A percentile compares a stretch with the other conserved stretches of the same genome.
Conservation (phyloP, 352 stramenopile species). For the Vaucheria bursata region DNA sequence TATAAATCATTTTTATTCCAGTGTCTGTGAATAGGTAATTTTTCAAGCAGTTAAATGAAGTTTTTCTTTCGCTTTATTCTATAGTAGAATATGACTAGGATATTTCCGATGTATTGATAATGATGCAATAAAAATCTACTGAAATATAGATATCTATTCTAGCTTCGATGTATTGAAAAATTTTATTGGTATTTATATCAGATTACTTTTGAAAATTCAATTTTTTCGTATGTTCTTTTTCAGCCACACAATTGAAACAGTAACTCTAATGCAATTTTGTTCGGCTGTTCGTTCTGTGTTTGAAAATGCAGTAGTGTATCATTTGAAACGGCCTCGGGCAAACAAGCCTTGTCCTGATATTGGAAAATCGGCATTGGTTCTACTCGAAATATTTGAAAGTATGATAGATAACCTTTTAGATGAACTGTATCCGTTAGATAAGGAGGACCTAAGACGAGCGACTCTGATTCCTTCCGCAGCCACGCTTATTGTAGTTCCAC, state of each 20-base stretch:
- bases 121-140: not conserved
- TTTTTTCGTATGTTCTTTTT: not conserved
- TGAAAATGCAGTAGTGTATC: conserved; percentile 23
- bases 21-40: no score
- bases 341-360: not conserved
- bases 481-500: conserved; percentile 42
- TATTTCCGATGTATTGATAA: not conserved
- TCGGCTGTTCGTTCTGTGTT: conserved; percentile 21
- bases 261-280: conserved; percentile 15
- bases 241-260: not conserved
- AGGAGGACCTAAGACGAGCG: not conserved
- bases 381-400: not conserved
- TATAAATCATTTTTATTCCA: no score
- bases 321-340: not conserved
- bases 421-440: not conserved
- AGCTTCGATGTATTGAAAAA: not conserved
- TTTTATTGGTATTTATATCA: not conserved
- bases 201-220: not conserved
- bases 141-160: not conserved
- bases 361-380: not conserved
- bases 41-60: no score
- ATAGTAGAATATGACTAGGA: no score
- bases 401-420: not conserved
- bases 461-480: no score
- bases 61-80: no score